A percentile compares a stretch with the other conserved stretches of the same genome.
Conservation (phyloP, 2,329 filamentous ascomycete species). For the Xylariomycetidae sp. region DNA sequence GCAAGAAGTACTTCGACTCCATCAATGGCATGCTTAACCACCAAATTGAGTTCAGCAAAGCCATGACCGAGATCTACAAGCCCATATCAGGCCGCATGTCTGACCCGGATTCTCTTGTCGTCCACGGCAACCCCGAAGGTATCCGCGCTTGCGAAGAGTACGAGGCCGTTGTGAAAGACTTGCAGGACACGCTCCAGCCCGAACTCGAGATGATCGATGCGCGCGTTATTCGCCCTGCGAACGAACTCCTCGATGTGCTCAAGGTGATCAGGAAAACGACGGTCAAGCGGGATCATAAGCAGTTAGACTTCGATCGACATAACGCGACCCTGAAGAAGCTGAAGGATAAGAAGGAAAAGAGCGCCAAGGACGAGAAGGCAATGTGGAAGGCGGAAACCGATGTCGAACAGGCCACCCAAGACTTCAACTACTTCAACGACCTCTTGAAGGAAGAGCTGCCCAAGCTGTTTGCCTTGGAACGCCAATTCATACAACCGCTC, state of each 20-base stretch:
- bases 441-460: conserved; percentile 93
- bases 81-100: conserved; percentile 95
- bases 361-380: conserved; percentile 93
- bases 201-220: conserved; percentile 97
- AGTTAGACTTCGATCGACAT: conserved; percentile 92
- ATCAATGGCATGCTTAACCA: conserved; percentile 97
- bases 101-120: conserved; percentile 77
- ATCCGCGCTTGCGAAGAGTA: conserved; percentile 97
- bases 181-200: conserved; percentile 82
- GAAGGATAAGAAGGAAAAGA: conserved; percentile 96
- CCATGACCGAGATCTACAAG: conserved; percentile 95
- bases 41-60: conserved; percentile 97
- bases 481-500: conserved; percentile 91
- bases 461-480: conserved; percentile 82
- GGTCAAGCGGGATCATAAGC: conserved; percentile 92
- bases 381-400: conserved; percentile 94
- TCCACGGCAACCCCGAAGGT: conserved; percentile 86
- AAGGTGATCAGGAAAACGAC: conserved; percentile 89
- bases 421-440: conserved; percentile 98
- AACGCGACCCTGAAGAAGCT: conserved; percentile 82
- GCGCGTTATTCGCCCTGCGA: conserved; percentile 84
- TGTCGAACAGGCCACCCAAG: conserved; percentile 84
- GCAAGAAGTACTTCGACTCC: conserved; percentile 93
- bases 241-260: conserved; percentile 90
- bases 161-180: conserved; percentile 80